These are phyloP conservation scores for Scorias spongiosa DNA, from an alignment of 2,329 filamentous ascomycete species.

Conservation along the genomic window DNA sequence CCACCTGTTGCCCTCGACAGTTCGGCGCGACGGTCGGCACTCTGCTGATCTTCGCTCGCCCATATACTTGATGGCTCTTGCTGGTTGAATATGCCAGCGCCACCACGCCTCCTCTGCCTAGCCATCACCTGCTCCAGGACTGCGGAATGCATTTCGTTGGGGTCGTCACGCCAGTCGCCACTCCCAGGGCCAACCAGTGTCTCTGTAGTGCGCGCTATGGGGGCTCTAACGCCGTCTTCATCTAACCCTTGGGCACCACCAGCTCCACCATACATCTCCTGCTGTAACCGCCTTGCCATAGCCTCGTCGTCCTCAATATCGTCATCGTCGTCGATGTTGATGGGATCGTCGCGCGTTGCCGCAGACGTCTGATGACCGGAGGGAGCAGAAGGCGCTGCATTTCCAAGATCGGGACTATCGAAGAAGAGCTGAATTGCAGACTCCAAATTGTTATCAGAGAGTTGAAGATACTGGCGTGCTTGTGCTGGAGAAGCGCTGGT, in stretches of 20 bases:
- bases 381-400: conserved; percentile 14
- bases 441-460: conserved; percentile 71
- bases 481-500: conserved; percentile 60
- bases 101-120: conserved; percentile 24
- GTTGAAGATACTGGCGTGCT: conserved; percentile 66
- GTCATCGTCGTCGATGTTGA: conserved; percentile 65
- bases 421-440: conserved; percentile 84
- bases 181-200: conserved; percentile 62
- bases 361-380: conserved; percentile 22
- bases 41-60: conserved; percentile 35
- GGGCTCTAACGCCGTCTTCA: conserved; percentile 61
- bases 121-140: conserved; percentile 48
- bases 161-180: conserved; percentile 36
- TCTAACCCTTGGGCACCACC: conserved; percentile 23
- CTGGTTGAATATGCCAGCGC: conserved; percentile 54
- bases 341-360: conserved; percentile 34
- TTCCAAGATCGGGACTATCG: conserved; percentile 51
- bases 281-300: conserved; percentile 80
- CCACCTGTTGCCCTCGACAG: conserved; percentile 49
- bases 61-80: conserved; percentile 41
- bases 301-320: conserved; percentile 78
- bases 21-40: conserved; percentile 34
- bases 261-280: conserved; percentile 63
- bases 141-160: conserved; percentile 42
- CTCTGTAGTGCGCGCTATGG: conserved; percentile 81